phyloP scores from a whole-genome alignment of 495 filamentous ascomycete species.

The Aspergillus cavernicola region DNA sequence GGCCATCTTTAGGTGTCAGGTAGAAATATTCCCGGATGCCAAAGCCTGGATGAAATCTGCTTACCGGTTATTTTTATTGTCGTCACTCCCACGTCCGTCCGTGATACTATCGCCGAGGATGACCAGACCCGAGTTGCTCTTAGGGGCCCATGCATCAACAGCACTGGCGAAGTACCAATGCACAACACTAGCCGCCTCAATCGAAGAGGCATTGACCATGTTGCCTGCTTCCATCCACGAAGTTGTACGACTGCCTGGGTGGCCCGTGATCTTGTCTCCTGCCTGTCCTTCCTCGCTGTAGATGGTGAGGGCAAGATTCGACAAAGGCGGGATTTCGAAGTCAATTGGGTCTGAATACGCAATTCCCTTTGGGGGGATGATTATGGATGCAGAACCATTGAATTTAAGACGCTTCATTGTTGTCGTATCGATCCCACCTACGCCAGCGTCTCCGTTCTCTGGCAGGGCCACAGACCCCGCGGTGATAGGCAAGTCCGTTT shows the following conservation, averaged over 20 bases:
- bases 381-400: conserved; percentile 45
- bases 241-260: conserved; percentile 66
- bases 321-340: conserved; percentile 43
- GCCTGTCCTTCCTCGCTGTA: conserved; percentile 57
- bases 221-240: conserved; percentile 56
- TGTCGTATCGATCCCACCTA: conserved; percentile 45
- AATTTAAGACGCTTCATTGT: conserved; percentile 55
- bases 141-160: conserved; percentile 55
- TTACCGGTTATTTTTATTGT: conserved; percentile 62
- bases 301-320: conserved; percentile 54
- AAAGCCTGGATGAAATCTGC: not conserved
- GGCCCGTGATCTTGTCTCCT: conserved; percentile 55
- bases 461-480: conserved; percentile 56
- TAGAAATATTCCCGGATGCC: not conserved
- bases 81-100: conserved; percentile 62
- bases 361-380: conserved; percentile 55
- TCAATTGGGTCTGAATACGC: conserved; percentile 62
- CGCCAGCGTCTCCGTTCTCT: conserved; percentile 45
- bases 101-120: conserved; percentile 75
- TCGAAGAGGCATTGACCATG: conserved; percentile 40
- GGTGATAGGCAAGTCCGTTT: conserved; percentile 57
- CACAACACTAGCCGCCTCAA: conserved; percentile 34
- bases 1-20: conserved; percentile 50
- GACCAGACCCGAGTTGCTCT: conserved; percentile 42
- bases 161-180: conserved; percentile 54